Conservation (phyloP, 768 basidiomycete genomes). For the Amanita inopinata region DNA sequence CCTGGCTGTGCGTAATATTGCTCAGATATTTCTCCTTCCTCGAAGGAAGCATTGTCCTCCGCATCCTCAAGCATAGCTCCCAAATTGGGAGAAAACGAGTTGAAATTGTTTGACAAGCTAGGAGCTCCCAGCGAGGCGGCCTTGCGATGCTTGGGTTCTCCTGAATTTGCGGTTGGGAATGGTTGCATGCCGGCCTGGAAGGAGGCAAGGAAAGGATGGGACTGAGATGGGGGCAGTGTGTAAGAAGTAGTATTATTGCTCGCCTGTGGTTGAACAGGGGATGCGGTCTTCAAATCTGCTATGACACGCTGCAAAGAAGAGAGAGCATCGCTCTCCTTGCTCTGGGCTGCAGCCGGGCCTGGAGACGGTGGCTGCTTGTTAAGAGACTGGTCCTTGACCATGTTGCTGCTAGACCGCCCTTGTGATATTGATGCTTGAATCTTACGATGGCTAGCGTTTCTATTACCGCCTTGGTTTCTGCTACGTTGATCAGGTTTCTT, state of each 20-base stretch:
- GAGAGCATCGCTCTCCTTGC: conserved; percentile 69
- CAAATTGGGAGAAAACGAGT: conserved; percentile 69
- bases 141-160: conserved; percentile 70
- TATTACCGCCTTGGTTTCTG: conserved; percentile 41
- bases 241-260: conserved; percentile 23
- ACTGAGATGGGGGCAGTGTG: conserved; percentile 43
- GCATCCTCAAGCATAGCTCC: conserved; percentile 79
- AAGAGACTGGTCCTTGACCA: conserved; percentile 29
- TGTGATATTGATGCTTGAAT: conserved; percentile 50
- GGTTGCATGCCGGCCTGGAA: conserved; percentile 63
- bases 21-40: conserved; percentile 77
- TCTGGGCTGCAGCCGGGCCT: conserved; percentile 39
- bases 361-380: conserved; percentile 36
- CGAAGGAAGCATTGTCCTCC: conserved; percentile 53
- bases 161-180: conserved; percentile 38
- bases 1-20: conserved; percentile 37
- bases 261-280: conserved; percentile 43
- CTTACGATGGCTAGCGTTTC: conserved; percentile 45
- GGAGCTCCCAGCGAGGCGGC: conserved; percentile 62
- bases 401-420: conserved; percentile 37
- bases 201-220: conserved; percentile 54
- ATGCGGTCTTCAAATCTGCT: conserved; percentile 83
- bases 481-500: conserved; percentile 50
- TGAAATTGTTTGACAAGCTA: conserved; percentile 49
- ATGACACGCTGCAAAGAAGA: conserved; percentile 90